Percentiles rank a stretch among this genome's conserved stretches.
phyloP scores from a whole-genome alignment of 768 basidiomycete genomes.

The Phlegmacium glaucopus region DNA sequence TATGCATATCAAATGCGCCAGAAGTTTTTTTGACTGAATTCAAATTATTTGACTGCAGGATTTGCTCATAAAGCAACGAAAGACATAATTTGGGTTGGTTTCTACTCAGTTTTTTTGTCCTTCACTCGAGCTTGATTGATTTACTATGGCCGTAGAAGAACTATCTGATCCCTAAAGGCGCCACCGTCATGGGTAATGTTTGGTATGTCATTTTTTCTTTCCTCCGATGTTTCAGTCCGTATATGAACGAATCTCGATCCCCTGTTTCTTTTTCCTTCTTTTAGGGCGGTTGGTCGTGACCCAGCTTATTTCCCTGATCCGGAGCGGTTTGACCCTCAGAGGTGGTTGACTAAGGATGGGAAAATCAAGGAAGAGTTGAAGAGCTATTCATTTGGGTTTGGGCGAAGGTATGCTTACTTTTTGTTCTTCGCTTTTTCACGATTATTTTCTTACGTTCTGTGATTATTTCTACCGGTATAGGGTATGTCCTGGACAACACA shows the following conservation, averaged over 20 bases:
- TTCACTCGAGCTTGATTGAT: neutral
- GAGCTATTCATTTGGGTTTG: slow-evolving; percentile 55
- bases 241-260: neutral
- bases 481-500: slow-evolving; percentile 65
- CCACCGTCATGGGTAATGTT: slow-evolving; percentile 57
- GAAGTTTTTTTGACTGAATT: neutral
- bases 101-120: neutral
- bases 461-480: slow-evolving; percentile 21
- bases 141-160: slow-evolving; percentile 28
- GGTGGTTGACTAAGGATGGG: slow-evolving; percentile 49
- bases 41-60: slow-evolving; percentile 23
- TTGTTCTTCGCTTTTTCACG: no score
- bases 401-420: slow-evolving; percentile 33
- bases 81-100: slow-evolving; percentile 59
- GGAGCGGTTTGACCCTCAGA: slow-evolving; percentile 53
- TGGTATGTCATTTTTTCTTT: slow-evolving; percentile 45
- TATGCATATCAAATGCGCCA: slow-evolving; percentile 9
- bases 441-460: neutral
- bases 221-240: neutral
- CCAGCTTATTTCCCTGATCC: slow-evolving; percentile 57
- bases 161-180: slow-evolving; percentile 52
- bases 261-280: neutral
- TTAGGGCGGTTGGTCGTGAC: slow-evolving; percentile 58
- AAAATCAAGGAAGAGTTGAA: slow-evolving; percentile 49
- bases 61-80: slow-evolving; percentile 63